Percentiles rank a stretch among this genome's conserved stretches.
Conservation (phyloP, 257 asterid species). For the Linderniella brevidens region DNA sequence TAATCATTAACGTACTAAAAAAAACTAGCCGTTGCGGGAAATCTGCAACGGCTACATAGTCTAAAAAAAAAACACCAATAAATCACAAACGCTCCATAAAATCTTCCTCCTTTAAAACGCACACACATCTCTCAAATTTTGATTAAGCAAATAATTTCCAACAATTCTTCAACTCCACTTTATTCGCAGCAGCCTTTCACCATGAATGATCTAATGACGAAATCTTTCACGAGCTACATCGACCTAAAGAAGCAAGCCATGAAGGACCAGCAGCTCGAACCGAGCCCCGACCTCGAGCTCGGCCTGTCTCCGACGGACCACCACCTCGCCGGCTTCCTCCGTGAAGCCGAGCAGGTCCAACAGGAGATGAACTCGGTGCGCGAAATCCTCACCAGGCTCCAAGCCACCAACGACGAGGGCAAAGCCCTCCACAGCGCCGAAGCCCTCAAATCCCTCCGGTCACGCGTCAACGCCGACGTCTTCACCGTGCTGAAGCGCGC, state of each 20-base stretch:
- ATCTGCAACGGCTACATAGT: no score
- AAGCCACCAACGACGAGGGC: constrained; percentile 45
- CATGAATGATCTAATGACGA: constrained; percentile 90
- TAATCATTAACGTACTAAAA: no score
- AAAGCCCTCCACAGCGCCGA: constrained; percentile 67
- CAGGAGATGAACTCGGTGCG: constrained; percentile 58
- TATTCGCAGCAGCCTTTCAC: constrained; percentile 15
- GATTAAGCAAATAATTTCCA: no score
- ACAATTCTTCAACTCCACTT: neutral
- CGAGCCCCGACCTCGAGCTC: constrained; percentile 47
- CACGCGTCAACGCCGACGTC: constrained; percentile 35
- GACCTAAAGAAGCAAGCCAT: constrained; percentile 78
- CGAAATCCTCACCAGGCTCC: constrained; percentile 34
- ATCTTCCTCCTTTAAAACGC: no score
- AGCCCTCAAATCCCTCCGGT: constrained; percentile 38
- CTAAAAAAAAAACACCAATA: no score
- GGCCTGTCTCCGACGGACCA: constrained; percentile 40
- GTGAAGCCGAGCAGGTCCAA: constrained; percentile 66
- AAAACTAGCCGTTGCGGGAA: no score
- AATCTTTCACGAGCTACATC: constrained; percentile 84
- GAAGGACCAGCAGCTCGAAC: constrained; percentile 48
- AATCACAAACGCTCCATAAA: no score
- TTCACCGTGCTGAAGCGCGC: constrained; percentile 55
- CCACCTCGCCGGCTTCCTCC: constrained; percentile 50
- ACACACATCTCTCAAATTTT: no score